Percentiles rank a stretch among this genome's conserved stretches.
Conservation (phyloP, 2,329 filamentous ascomycete species). For the Xylaria sp. region DNA sequence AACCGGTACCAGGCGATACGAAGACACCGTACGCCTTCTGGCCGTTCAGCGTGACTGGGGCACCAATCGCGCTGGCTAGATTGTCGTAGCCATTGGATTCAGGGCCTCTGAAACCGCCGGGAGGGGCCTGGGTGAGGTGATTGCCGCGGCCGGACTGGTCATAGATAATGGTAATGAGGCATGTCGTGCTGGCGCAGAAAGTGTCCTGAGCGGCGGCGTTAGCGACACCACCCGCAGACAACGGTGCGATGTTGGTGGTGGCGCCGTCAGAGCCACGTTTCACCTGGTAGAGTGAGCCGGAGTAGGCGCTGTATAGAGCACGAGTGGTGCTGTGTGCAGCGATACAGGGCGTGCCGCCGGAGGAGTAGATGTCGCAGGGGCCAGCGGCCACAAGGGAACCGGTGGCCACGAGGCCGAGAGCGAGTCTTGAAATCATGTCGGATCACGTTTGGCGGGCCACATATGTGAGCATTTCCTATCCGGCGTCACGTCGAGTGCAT, state of each 20-base stretch:
- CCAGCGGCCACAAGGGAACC: slow-evolving; percentile 54
- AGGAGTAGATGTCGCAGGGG: slow-evolving; percentile 70
- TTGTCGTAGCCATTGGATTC: slow-evolving; percentile 68
- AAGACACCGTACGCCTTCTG: slow-evolving; percentile 73
- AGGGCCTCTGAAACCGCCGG: slow-evolving; percentile 67
- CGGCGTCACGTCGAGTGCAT: slow-evolving; percentile 17
- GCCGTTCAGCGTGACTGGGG: slow-evolving; percentile 69
- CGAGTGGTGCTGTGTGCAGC: slow-evolving; percentile 73
- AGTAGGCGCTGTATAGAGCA: slow-evolving; percentile 67
- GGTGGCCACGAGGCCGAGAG: slow-evolving; percentile 33
- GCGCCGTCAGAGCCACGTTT: slow-evolving; percentile 64
- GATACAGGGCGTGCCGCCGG: slow-evolving; percentile 68
- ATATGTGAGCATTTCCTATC: not conserved
- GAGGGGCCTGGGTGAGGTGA: slow-evolving; percentile 70
- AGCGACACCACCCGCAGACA: slow-evolving; percentile 70
- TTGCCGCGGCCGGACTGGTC: slow-evolving; percentile 73
- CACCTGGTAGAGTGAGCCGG: slow-evolving; percentile 68
- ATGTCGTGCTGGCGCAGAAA: slow-evolving; percentile 70
- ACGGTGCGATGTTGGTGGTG: slow-evolving; percentile 61
- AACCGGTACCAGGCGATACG: slow-evolving; percentile 69
- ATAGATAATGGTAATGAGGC: slow-evolving; percentile 72
- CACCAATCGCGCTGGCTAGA: slow-evolving; percentile 67
- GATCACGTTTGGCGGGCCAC: slow-evolving; percentile 17
- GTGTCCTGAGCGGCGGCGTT: slow-evolving; percentile 69
- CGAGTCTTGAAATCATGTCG: slow-evolving; percentile 31